These are phyloP conservation scores for Emmonsiellopsis sp. DNA, from an alignment of 2,329 filamentous ascomycete genomes.

Conservation along the genomic window DNA sequence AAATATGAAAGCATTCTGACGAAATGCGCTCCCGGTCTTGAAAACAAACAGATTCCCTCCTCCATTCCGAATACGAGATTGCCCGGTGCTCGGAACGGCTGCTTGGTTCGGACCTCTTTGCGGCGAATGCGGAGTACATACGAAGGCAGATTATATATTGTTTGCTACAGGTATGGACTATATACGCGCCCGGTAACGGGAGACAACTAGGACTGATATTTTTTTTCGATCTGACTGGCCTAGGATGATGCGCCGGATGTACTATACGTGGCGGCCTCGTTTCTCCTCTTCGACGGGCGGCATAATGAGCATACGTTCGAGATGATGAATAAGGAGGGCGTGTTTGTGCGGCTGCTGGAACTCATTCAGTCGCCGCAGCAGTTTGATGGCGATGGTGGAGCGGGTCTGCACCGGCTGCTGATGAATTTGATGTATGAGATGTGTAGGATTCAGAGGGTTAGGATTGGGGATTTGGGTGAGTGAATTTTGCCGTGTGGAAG, in stretches of 20 bases:
- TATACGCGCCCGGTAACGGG: background rate
- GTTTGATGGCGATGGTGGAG: slow-evolving; percentile 34
- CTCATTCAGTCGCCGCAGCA: slow-evolving; percentile 57
- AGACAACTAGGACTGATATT: background rate
- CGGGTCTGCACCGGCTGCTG: slow-evolving; percentile 66
- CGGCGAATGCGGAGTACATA: slow-evolving; percentile 70
- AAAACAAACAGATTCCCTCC: slow-evolving; percentile 15
- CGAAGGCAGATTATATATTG: slow-evolving; percentile 88
- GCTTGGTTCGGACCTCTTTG: slow-evolving; percentile 65
- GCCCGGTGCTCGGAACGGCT: slow-evolving; percentile 71
- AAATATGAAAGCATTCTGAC: background rate
- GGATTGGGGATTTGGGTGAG: slow-evolving; percentile 65
- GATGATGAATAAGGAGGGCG: slow-evolving; percentile 77
- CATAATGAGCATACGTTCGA: slow-evolving; percentile 68
- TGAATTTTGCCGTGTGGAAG: slow-evolving; percentile 6
- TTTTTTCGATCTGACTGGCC: background rate
- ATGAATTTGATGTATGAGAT: slow-evolving; percentile 93
- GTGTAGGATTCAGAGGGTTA: slow-evolving; percentile 79
- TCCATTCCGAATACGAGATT: slow-evolving; percentile 68
- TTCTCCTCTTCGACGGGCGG: slow-evolving; percentile 80
- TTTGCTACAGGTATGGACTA: slow-evolving; percentile 52
- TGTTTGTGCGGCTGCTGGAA: slow-evolving; percentile 74
- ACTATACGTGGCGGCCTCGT: slow-evolving; percentile 73
- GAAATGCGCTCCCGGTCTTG: background rate
- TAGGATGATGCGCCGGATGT: slow-evolving; percentile 75